Conservation (phyloP, 768 basidiomycete genomes). For the Holtermanniella nyarrowii region DNA sequence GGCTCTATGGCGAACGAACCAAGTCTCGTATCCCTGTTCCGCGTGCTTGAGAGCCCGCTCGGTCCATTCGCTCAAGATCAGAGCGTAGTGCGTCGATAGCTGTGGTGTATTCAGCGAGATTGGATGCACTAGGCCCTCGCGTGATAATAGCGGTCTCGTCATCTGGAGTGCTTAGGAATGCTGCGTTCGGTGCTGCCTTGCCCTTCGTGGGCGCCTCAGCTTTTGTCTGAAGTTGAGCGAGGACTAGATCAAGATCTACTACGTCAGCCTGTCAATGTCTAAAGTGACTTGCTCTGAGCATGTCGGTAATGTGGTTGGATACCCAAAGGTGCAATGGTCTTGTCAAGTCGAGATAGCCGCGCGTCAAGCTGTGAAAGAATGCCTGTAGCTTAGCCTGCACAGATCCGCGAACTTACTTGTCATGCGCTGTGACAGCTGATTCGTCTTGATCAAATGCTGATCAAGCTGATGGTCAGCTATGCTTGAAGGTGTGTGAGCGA, state of each 20-base stretch:
- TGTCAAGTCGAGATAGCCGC: slow-evolving; percentile 33
- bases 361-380: slow-evolving; percentile 36
- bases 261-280: not conserved
- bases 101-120: slow-evolving; percentile 29
- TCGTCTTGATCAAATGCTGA: slow-evolving; percentile 39
- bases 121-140: slow-evolving; percentile 34
- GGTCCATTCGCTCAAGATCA: slow-evolving; percentile 34
- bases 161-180: slow-evolving; percentile 12
- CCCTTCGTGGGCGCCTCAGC: not conserved
- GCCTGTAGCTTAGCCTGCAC: slow-evolving; percentile 9
- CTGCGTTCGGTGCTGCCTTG: not conserved
- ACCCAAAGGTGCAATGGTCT: slow-evolving; percentile 38
- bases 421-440: slow-evolving; percentile 37
- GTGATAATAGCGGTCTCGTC: slow-evolving; percentile 34
- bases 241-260: slow-evolving; percentile 25
- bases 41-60: slow-evolving; percentile 21
- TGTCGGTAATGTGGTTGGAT: slow-evolving; percentile 34
- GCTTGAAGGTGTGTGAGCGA: slow-evolving; percentile 2
- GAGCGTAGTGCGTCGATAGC: slow-evolving; percentile 28
- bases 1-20: slow-evolving; percentile 18
- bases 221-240: slow-evolving; percentile 7
- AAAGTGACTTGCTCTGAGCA: slow-evolving; percentile 25
- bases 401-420: slow-evolving; percentile 15
- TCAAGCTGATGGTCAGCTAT: slow-evolving; percentile 6
- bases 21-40: slow-evolving; percentile 35